A percentile compares a stretch with the other conserved stretches of the same genome.
Conservation (phyloP, 1,139 yeast species). For the Pichia sp. region DNA sequence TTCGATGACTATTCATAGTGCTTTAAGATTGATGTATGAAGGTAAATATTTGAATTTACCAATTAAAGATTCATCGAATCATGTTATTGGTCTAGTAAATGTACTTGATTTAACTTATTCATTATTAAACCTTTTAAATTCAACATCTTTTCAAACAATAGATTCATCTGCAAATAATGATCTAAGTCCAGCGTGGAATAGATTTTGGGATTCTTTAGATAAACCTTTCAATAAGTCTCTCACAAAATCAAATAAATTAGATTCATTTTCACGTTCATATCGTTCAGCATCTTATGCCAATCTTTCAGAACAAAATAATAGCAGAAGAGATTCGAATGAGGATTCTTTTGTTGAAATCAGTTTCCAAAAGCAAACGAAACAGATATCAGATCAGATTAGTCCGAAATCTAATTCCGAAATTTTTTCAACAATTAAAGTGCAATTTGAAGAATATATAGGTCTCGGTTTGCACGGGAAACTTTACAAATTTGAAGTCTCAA, state of each 20-base stretch:
- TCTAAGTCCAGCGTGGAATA: slow-evolving; percentile 34
- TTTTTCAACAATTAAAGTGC: slow-evolving; percentile 17
- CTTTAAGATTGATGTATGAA: slow-evolving; percentile 36
- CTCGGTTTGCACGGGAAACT: slow-evolving; percentile 21
- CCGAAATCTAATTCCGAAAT: not conserved
- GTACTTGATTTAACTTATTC: slow-evolving; percentile 35
- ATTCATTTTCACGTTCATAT: not conserved
- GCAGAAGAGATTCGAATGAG: not conserved
- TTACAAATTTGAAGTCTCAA: slow-evolving; percentile 19
- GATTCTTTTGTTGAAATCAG: slow-evolving; percentile 5
- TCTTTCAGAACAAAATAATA: not conserved
- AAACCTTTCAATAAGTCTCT: slow-evolving; percentile 16
- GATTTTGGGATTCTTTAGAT: slow-evolving; percentile 34
- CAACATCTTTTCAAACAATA: slow-evolving; percentile 4
- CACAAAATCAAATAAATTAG: not conserved
- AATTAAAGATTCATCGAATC: slow-evolving; percentile 26
- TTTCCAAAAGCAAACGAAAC: not conserved
- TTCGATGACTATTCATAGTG: slow-evolving; percentile 32
- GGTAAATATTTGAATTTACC: slow-evolving; percentile 37
- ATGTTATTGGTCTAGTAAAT: slow-evolving; percentile 33
- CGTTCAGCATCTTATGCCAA: slow-evolving; percentile 9
- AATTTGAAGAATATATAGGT: slow-evolving; percentile 15
- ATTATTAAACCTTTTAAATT: slow-evolving; percentile 29
- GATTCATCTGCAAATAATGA: not conserved
- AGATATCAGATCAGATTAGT: not conserved